Base-by-base conservation (phyloP, 2,329 filamentous ascomycete species). In the Trichoderma breve region DNA sequence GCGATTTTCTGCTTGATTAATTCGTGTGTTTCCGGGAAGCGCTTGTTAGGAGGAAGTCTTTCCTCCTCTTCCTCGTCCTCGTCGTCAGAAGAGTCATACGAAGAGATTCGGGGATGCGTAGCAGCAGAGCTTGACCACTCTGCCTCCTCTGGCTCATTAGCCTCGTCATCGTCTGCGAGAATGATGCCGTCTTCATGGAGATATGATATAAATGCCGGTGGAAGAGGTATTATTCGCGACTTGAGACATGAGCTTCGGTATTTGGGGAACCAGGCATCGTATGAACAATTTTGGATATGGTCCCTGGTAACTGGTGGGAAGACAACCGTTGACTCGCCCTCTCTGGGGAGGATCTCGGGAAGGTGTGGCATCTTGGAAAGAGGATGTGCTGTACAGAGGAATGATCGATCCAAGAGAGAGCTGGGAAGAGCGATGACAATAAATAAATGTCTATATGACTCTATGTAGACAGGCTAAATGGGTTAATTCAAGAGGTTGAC, bases 201-300 rank as follows among this genome's bases (percentile, higher is more conserved):
- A 81, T 98, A 99, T 66, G 91, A 86, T 64, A 98, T 83, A 79
- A 98, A 97, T 4, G 90, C 86, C 4, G 86, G 81, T 0, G 92
- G 88, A 6, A 99, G 87, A 1, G 93, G 91, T 66, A 99, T 91
- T 53, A 97, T 90, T 34, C 93, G 90, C 3, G 95, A 94, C 84
- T 95, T 96, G 57, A 97, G 92, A 39, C 94, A 94, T 62, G 93
- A 87, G 8, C 89, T 85, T 73, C 93, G 91, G 80, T 97, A 97
- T 87, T 88, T 91, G 62, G 92, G 90, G 78, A 97, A 93, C 96
- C 96, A 99, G 73, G 87, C 89, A 80, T 97, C 93, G 81, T 97
- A 98, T 55, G 96, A 97, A 83, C 95, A 99, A 82, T 98, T 92
- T 70, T 97, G 85, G 73, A 99, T 97, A 78, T 99, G 95, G 61